These are phyloP conservation scores for Scenedesmus sp. DNA, from an alignment of 163 green algal species.

Conservation along the genomic window DNA sequence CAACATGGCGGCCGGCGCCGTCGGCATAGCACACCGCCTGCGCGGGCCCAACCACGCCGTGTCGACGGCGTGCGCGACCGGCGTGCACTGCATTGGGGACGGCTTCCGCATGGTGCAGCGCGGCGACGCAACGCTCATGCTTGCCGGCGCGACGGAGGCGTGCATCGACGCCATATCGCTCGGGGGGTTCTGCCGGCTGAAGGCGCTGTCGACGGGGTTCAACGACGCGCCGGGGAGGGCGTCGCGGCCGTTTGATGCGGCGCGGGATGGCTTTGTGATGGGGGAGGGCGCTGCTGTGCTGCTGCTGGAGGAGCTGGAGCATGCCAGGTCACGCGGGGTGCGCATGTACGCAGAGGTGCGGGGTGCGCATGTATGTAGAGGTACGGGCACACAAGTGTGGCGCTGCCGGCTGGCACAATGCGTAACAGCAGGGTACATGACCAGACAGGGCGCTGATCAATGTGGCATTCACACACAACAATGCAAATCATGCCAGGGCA, in stretches of 20 bases:
- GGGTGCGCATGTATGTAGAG: neutral
- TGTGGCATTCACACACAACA: no score
- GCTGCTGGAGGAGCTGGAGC: slow-evolving; percentile 88
- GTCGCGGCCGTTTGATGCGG: slow-evolving; percentile 91
- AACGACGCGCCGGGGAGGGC: slow-evolving; percentile 67
- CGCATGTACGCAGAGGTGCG: slow-evolving; percentile 88
- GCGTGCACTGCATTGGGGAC: slow-evolving; percentile 91
- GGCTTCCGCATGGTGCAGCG: slow-evolving; percentile 86
- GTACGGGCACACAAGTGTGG: no score
- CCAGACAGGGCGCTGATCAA: no score
- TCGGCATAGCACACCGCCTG: slow-evolving; percentile 85
- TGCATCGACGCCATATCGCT: slow-evolving; percentile 93
- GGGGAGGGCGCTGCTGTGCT: slow-evolving; percentile 92
- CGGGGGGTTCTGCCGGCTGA: slow-evolving; percentile 86
- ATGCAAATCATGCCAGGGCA: no score
- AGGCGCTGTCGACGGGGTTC: slow-evolving; percentile 85
- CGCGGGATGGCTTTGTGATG: slow-evolving; percentile 95
- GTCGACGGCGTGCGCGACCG: slow-evolving; percentile 65
- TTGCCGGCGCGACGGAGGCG: slow-evolving; percentile 88
- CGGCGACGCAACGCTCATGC: slow-evolving; percentile 92
- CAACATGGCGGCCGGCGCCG: slow-evolving; percentile 93
- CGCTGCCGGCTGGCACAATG: no score
- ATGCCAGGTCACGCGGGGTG: slow-evolving; percentile 79
- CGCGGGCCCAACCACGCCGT: slow-evolving; percentile 87
- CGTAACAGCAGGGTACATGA: no score